A percentile compares a stretch with the other conserved stretches of the same genome.
Evolutionary conservation across 2,329 filamentous ascomycete species (phyloP).

Genomic region (Xylaria multiplex): DNA sequence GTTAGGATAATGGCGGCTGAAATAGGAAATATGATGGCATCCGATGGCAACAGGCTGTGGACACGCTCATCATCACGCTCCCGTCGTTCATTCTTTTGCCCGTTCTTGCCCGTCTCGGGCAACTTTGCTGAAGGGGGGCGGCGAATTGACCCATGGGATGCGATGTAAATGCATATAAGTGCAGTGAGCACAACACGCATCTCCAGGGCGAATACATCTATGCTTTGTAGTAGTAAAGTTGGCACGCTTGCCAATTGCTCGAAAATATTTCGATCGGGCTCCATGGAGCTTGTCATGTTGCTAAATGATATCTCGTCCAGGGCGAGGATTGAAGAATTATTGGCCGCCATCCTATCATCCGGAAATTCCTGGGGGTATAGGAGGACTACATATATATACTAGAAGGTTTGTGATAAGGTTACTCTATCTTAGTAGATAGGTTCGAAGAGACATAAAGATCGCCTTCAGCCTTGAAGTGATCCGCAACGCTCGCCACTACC

Average conservation of each 20-base stretch:
- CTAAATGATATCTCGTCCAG: conserved; percentile 41
- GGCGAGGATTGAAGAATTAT: conserved; percentile 39
- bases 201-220: conserved; percentile 58
- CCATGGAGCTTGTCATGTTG: conserved; percentile 37
- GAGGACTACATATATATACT: background rate
- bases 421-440: background rate
- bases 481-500: background rate
- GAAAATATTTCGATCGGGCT: conserved; percentile 43
- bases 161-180: conserved; percentile 83
- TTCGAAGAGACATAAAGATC: background rate
- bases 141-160: conserved; percentile 84
- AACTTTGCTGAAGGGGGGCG: conserved; percentile 82
- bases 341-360: conserved; percentile 41
- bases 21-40: conserved; percentile 86
- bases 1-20: conserved; percentile 77
- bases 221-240: conserved; percentile 44
- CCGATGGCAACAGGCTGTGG: conserved; percentile 75
- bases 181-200: conserved; percentile 69
- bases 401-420: background rate
- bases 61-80: conserved; percentile 64
- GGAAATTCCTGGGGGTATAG: background rate
- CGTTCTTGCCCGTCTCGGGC: conserved; percentile 59
- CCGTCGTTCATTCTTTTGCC: conserved; percentile 60
- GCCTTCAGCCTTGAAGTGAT: background rate
- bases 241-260: conserved; percentile 48